Percentiles rank a stretch among this genome's conserved stretches.
phyloP scores from a whole-genome alignment of 805 yeast genomes.

The Candida odintsovae region DNA sequence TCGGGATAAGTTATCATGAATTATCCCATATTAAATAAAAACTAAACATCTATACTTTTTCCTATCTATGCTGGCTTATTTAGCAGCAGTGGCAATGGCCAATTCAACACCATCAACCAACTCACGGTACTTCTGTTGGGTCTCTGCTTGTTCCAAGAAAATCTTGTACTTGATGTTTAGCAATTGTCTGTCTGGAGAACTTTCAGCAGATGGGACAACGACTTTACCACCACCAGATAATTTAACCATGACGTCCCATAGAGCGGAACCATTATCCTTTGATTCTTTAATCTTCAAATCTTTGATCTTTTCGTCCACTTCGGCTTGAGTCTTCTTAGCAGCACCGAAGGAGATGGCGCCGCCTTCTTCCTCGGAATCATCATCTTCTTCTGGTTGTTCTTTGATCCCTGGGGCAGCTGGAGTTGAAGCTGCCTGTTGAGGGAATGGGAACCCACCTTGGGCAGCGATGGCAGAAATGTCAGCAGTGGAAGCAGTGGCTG shows the following conservation, averaged over 20 bases:
- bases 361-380: slow-evolving; percentile 41
- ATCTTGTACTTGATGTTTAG: slow-evolving; percentile 77
- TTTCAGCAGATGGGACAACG: slow-evolving; percentile 56
- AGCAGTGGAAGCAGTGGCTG: slow-evolving; percentile 67
- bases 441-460: slow-evolving; percentile 41
- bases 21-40: neutral
- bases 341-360: slow-evolving; percentile 56
- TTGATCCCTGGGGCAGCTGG: slow-evolving; percentile 19
- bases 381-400: slow-evolving; percentile 42
- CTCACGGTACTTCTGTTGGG: slow-evolving; percentile 72
- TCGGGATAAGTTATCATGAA: neutral
- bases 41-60: neutral
- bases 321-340: slow-evolving; percentile 46
- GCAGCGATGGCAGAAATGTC: slow-evolving; percentile 34
- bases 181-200: slow-evolving; percentile 62
- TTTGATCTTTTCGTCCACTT: slow-evolving; percentile 38
- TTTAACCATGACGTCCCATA: slow-evolving; percentile 85
- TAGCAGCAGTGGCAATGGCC: slow-evolving; percentile 1
- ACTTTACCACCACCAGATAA: slow-evolving; percentile 82
- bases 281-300: slow-evolving; percentile 23
- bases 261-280: slow-evolving; percentile 40
- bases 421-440: slow-evolving; percentile 33
- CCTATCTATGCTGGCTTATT: neutral
- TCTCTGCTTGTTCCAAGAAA: slow-evolving; percentile 80
- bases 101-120: slow-evolving; percentile 49